These are phyloP conservation scores for Solanum verrucosum DNA, from an alignment of 257 asterid genomes.

Conservation along the genomic window DNA sequence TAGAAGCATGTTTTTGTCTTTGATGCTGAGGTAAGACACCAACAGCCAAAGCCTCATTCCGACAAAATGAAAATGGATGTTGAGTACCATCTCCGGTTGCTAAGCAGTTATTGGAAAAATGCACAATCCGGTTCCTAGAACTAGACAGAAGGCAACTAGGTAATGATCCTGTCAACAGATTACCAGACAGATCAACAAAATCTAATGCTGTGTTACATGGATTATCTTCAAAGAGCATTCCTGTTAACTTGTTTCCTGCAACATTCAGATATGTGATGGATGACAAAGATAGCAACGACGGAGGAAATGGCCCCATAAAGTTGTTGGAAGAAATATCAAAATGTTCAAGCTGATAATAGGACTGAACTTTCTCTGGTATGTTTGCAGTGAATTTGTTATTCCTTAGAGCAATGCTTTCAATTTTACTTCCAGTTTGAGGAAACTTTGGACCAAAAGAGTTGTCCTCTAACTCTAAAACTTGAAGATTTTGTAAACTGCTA, in stretches of 20 bases:
- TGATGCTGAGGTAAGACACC: slow-evolving; percentile 54
- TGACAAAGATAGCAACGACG: slow-evolving; percentile 59
- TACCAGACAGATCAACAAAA: slow-evolving; percentile 59
- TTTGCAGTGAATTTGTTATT: slow-evolving; percentile 54
- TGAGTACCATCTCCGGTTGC: slow-evolving; percentile 33
- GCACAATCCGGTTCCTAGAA: slow-evolving; percentile 21
- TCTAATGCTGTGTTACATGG: slow-evolving; percentile 42
- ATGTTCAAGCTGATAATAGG: slow-evolving; percentile 46
- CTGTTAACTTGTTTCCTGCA: slow-evolving; percentile 61
- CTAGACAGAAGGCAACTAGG: slow-evolving; percentile 49
- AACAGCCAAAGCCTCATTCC: slow-evolving; percentile 74
- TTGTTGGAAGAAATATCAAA: slow-evolving; percentile 65
- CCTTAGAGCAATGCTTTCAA: slow-evolving; percentile 39
- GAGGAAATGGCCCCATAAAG: slow-evolving; percentile 73
- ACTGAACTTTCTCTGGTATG: slow-evolving; percentile 49
- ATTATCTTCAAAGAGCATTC: slow-evolving; percentile 51
- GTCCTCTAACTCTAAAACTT: slow-evolving; percentile 52
- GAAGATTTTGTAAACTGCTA: slow-evolving; percentile 52
- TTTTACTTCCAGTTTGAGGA: slow-evolving; percentile 43
- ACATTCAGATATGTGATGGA: slow-evolving; percentile 45
- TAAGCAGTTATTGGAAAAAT: slow-evolving; percentile 55
- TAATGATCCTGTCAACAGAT: slow-evolving; percentile 65
- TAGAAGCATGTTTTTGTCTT: slow-evolving; percentile 31
- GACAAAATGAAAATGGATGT: slow-evolving; percentile 52
- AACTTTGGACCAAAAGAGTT: slow-evolving; percentile 63